These are phyloP conservation scores for Hyaloscypha variabilis DNA, from an alignment of 495 filamentous ascomycete species.

Conservation along the genomic window DNA sequence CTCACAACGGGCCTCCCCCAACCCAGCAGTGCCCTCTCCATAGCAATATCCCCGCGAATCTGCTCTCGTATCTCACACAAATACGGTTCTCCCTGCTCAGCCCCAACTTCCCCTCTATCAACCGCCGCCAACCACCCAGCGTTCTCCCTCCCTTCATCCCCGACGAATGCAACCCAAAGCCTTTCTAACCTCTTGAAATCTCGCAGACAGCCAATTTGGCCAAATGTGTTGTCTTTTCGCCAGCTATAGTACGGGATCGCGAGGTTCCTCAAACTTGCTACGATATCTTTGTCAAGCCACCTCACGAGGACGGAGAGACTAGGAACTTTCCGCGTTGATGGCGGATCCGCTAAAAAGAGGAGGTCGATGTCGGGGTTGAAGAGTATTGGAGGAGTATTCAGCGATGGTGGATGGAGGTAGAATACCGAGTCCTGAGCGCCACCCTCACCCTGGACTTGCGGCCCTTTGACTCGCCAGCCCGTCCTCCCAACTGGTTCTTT, in stretches of 20 bases:
- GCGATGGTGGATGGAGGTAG: not conserved
- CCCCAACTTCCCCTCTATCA: not conserved
- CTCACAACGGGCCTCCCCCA: not conserved
- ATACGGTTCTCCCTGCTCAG: not conserved
- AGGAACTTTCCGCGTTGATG: not conserved
- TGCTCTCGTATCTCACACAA: not conserved
- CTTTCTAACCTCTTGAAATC: not conserved
- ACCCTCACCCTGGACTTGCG: not conserved
- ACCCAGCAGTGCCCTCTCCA: not conserved
- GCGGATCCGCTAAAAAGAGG: not conserved
- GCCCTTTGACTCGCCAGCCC: not conserved
- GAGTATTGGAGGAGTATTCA: not conserved
- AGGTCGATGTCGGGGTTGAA: not conserved
- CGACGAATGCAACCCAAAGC: conserved; percentile 4
- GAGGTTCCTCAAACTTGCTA: not conserved
- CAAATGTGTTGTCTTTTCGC: not conserved
- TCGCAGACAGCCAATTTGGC: not conserved
- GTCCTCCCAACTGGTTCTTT: too few relatives aligned
- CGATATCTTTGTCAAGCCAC: not conserved
- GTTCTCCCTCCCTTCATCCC: not conserved
- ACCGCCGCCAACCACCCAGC: not conserved
- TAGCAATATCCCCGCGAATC: not conserved
- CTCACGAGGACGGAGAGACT: not conserved
- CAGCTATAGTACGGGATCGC: not conserved
- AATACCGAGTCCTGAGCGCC: not conserved